Conservation (phyloP, 2,329 filamentous ascomycete genomes). For the Hypocrella siamensis region DNA sequence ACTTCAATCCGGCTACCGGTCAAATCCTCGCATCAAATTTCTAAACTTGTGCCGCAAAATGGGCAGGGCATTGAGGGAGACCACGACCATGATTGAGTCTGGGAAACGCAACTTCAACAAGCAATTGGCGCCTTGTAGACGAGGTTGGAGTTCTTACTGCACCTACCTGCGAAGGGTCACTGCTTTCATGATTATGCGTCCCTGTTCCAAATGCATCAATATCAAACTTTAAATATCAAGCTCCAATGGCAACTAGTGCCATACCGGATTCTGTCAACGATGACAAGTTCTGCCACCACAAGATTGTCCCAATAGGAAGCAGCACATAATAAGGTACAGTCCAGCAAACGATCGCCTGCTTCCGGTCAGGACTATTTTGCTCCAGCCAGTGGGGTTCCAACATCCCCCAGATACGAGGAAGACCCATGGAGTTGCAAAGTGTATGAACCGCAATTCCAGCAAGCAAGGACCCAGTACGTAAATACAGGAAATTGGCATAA, state of each 20-base stretch:
- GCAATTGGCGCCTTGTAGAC: too few relatives aligned
- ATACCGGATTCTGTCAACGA: constrained; percentile 43
- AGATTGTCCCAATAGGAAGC: constrained; percentile 52
- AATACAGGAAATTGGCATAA: constrained; percentile 77
- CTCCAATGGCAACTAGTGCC: constrained; percentile 12
- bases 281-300: constrained; percentile 60
- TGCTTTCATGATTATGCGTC: too few relatives aligned
- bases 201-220: too few relatives aligned
- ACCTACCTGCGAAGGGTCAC: too few relatives aligned
- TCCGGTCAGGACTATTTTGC: constrained; percentile 9
- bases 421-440: constrained; percentile 86
- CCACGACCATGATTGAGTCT: too few relatives aligned
- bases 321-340: constrained; percentile 67
- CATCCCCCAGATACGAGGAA: constrained; percentile 73
- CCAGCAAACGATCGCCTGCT: constrained; percentile 31
- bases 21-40: too few relatives aligned
- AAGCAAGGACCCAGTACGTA: constrained; percentile 70
- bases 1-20: too few relatives aligned
- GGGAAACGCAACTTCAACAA: too few relatives aligned
- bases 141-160: too few relatives aligned
- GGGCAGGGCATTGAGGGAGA: too few relatives aligned
- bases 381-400: constrained; percentile 39
- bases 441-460: constrained; percentile 63
- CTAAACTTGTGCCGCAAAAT: too few relatives aligned
- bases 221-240: too few relatives aligned